Evolutionary conservation across 306 rosid genomes (phyloP), one percentile per base, ranked within the genome.

Genomic region (Prunus salicina): DNA sequence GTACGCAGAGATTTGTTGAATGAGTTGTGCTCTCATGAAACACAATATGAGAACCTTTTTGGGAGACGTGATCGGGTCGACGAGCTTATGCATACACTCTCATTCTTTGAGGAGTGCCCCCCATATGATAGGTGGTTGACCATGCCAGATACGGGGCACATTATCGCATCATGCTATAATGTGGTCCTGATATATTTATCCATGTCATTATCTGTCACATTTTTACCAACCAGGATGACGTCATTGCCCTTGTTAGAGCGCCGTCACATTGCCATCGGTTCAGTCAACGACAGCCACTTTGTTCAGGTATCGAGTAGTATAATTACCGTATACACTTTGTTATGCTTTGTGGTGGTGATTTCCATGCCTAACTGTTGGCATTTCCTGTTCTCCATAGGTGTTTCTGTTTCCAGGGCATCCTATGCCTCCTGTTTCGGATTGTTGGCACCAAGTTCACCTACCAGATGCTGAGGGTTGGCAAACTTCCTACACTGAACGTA

Each of bases 151-250:
- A 68, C 24, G 34, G 56, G 55, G 20, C 57, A 68, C 32, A 6
- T 68, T 45, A 68, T 68, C 18, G 27, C 38, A 20, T 68, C 56
- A 22, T n/a, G 30, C 11, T 68, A 68, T 68, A 47, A 68, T 68
- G 53, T 68, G 14, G 72, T 68, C 3, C 27, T 45, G 19, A 41
- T 68, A n/a, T 51, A 68, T 15, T 46, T 68, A 12, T 68, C 72
- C 4, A 68, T 68, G 64, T 60, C 64, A 12, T 12, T 10, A 13
- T 22, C 34, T 60, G 34, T 12, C 34, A 24, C 72, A 24, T 68
- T 68, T 68, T 51, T 68, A 16, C 72, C 72, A 46, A 49, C 53
- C 30, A 24, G 41, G 53, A 45, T 41, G 0, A 28, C 12, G 4
- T 10, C 34, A 5, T 13, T 68, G 72, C 57, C 72, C 34, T 25